phyloP scores from a whole-genome alignment of 768 basidiomycete genomes.

The Termitomyces sp. region DNA sequence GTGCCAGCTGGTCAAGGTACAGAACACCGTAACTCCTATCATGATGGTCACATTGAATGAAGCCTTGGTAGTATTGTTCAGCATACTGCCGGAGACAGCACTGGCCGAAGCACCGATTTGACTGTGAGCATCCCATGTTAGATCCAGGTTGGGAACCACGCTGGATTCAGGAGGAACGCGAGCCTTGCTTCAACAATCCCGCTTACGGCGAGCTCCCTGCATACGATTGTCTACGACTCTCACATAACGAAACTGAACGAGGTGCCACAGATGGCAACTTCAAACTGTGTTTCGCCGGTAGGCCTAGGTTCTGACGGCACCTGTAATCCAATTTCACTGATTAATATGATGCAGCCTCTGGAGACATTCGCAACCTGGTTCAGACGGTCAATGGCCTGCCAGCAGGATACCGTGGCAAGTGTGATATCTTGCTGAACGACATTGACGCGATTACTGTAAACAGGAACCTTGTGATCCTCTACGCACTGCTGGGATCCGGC shows the following conservation, averaged over 20 bases:
- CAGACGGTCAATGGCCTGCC: constrained; percentile 38
- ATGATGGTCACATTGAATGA: neutral
- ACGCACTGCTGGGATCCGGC: constrained; percentile 35
- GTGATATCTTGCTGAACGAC: constrained; percentile 40
- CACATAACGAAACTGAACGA: constrained; percentile 35
- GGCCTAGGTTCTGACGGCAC: neutral
- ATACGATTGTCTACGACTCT: constrained; percentile 32
- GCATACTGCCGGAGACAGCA: constrained; percentile 34
- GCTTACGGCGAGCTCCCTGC: constrained; percentile 27
- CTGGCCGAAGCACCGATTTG: constrained; percentile 33
- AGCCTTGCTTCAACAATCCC: constrained; percentile 21
- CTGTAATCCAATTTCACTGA: neutral
- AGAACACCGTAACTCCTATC: neutral
- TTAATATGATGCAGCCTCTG: constrained; percentile 25
- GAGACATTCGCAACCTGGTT: constrained; percentile 35
- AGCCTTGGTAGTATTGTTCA: constrained; percentile 31
- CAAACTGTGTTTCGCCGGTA: constrained; percentile 31
- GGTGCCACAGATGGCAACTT: constrained; percentile 22
- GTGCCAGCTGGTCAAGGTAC: constrained; percentile 14
- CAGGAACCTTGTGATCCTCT: constrained; percentile 39
- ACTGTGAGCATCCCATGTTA: constrained; percentile 32
- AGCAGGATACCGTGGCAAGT: constrained; percentile 31
- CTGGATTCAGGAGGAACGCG: constrained; percentile 31
- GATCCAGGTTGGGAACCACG: constrained; percentile 31
- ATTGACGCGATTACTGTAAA: constrained; percentile 35